phyloP scores from a whole-genome alignment of 805 yeast genomes.

The Wickerhamomyces kurtzmanii region DNA sequence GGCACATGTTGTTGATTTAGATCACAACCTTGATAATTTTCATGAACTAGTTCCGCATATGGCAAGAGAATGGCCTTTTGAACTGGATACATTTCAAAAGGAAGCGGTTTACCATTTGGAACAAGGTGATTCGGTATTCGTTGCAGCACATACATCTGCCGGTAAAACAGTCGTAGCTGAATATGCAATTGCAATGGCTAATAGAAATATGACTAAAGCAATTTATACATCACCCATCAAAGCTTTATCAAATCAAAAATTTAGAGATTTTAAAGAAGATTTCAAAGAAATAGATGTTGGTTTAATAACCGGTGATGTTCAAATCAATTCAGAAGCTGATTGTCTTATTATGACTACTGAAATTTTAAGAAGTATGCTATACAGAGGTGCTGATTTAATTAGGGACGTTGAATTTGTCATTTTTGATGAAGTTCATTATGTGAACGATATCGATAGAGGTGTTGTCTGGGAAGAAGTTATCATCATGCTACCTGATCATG shows the following conservation, averaged over 20 bases:
- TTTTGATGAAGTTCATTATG: conserved; percentile 97
- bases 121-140: conserved; percentile 97
- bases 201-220: conserved; percentile 91
- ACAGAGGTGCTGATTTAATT: conserved; percentile 92
- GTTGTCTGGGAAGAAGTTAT: conserved; percentile 99
- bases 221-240: conserved; percentile 95
- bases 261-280: conserved; percentile 74
- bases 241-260: conserved; percentile 84
- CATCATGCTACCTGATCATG: conserved; percentile 95
- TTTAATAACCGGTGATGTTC: conserved; percentile 94
- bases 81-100: conserved; percentile 89
- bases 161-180: conserved; percentile 99
- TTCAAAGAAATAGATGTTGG: conserved; percentile 86
- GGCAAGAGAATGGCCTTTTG: conserved; percentile 93
- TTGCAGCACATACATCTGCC: conserved; percentile 98
- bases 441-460: conserved; percentile 93
- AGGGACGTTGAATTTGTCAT: conserved; percentile 97
- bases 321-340: conserved; percentile 91
- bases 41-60: conserved; percentile 84
- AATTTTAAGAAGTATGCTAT: conserved; percentile 88
- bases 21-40: conserved; percentile 77
- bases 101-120: conserved; percentile 95
- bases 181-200: conserved; percentile 95
- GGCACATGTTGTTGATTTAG: conserved; percentile 93
- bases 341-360: conserved; percentile 98